Evolutionary conservation across 2,329 filamentous ascomycete species (phyloP).

Genomic region (Nemania diffusa): DNA sequence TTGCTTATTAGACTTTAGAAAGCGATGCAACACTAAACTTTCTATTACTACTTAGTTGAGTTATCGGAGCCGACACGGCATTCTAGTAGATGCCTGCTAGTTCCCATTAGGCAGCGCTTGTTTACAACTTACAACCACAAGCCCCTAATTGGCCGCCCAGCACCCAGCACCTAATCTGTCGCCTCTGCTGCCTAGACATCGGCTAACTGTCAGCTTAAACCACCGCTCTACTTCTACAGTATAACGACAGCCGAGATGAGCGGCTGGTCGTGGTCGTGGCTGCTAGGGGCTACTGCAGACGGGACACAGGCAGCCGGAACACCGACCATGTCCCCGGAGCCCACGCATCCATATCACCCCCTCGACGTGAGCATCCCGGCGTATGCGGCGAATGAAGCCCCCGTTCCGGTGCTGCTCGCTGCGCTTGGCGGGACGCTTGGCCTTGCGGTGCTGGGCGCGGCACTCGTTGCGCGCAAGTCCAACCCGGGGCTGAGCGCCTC

Average conservation of each 20-base stretch:
- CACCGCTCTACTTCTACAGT: too few relatives aligned
- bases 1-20: not conserved
- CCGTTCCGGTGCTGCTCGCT: constrained; percentile 53
- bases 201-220: not conserved
- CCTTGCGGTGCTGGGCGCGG: constrained; percentile 50
- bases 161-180: not conserved
- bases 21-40: not conserved
- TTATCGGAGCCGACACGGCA: constrained; percentile 32
- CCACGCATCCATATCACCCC: constrained; percentile 64
- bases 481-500: constrained; percentile 50
- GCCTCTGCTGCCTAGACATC: not conserved
- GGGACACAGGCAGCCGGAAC: not conserved
- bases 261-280: constrained; percentile 28
- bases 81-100: not conserved
- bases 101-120: not conserved
- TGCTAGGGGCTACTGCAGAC: not conserved
- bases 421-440: constrained; percentile 53
- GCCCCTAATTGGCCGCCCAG: not conserved
- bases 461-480: constrained; percentile 46
- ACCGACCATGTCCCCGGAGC: constrained; percentile 30
- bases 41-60: not conserved
- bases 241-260: constrained; percentile 14
- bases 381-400: constrained; percentile 58
- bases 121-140: not conserved
- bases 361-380: constrained; percentile 54